These are phyloP conservation scores for Malassezia slooffiae DNA, from an alignment of 1,284 basidiomycete genomes.

Conservation along the genomic window DNA sequence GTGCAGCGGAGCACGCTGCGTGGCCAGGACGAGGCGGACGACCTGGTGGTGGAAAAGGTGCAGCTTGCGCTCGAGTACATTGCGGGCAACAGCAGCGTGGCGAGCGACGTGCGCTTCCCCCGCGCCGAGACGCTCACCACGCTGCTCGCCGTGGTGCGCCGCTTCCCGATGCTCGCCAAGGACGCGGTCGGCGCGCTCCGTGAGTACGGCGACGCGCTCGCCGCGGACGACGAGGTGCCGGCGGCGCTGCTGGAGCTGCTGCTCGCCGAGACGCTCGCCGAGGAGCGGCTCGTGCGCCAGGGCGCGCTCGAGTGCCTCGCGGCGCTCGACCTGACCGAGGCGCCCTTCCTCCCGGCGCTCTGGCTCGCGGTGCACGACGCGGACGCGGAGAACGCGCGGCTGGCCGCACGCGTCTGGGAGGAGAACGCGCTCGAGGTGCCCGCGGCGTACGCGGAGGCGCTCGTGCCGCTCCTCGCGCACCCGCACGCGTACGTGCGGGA, in stretches of 20 bases:
- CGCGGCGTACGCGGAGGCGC: slow-evolving; percentile 57
- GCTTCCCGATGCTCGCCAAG: slow-evolving; percentile 72
- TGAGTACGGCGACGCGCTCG: slow-evolving; percentile 72
- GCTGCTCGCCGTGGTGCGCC: slow-evolving; percentile 64
- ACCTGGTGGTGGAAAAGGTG: slow-evolving; percentile 76
- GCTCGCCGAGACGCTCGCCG: slow-evolving; percentile 64
- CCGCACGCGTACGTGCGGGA: slow-evolving; percentile 69
- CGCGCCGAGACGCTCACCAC: slow-evolving; percentile 54
- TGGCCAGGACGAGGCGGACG: slow-evolving; percentile 52
- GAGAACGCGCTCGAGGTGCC: slow-evolving; percentile 89
- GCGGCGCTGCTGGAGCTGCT: slow-evolving; percentile 48
- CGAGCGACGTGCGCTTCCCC: slow-evolving; percentile 51
- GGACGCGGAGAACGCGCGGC: slow-evolving; percentile 76
- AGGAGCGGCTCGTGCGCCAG: slow-evolving; percentile 78
- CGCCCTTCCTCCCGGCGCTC: slow-evolving; percentile 80
- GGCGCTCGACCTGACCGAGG: slow-evolving; percentile 84
- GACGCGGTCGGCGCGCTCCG: slow-evolving; percentile 72
- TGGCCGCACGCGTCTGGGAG: slow-evolving; percentile 80
- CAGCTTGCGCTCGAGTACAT: slow-evolving; percentile 73
- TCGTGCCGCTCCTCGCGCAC: slow-evolving; percentile 66
- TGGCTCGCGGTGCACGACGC: slow-evolving; percentile 83
- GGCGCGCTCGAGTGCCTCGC: slow-evolving; percentile 84
- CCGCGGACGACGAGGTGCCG: slow-evolving; percentile 47
- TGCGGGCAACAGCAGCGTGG: slow-evolving; percentile 72
- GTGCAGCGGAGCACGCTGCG: slow-evolving; percentile 61